phyloP scores from a whole-genome alignment of 2,329 filamentous ascomycete genomes.

The Geosmithia putterillii region DNA sequence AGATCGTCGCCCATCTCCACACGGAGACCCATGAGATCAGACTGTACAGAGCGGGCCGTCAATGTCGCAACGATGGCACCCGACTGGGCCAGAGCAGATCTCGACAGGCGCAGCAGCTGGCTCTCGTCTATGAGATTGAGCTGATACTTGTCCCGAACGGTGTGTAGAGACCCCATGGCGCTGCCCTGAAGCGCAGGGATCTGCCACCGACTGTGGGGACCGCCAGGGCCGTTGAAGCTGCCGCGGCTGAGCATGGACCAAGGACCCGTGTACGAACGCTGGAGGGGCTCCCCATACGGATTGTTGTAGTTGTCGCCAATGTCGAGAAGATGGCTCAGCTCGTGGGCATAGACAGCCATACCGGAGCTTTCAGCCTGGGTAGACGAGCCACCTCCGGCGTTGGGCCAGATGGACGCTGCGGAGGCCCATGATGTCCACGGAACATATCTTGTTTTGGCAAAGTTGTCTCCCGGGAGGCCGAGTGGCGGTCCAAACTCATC shows the following conservation, averaged over 20 bases:
- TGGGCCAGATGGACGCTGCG: conserved; percentile 38
- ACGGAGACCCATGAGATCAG: conserved; percentile 32
- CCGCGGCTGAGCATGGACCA: conserved; percentile 41
- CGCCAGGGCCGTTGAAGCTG: conserved; percentile 37
- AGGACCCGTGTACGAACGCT: conserved; percentile 35
- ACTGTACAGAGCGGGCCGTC: conserved; percentile 31
- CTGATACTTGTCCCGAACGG: conserved; percentile 38
- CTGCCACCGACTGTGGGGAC: conserved; percentile 39
- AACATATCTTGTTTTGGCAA: conserved; percentile 36
- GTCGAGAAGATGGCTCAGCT: conserved; percentile 35
- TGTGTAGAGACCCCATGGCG: conserved; percentile 37
- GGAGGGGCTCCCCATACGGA: conserved; percentile 29
- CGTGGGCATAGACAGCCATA: conserved; percentile 40
- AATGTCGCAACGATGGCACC: conserved; percentile 31
- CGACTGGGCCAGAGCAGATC: conserved; percentile 24
- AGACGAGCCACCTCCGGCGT: conserved; percentile 37
- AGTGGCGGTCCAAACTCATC: conserved; percentile 34
- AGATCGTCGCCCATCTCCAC: conserved; percentile 30
- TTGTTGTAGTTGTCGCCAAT: conserved; percentile 46
- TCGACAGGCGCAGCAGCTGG: conserved; percentile 30
- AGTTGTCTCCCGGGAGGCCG: conserved; percentile 24
- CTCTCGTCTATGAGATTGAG: conserved; percentile 32
- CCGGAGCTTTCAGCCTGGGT: conserved; percentile 41
- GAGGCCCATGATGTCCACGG: conserved; percentile 41
- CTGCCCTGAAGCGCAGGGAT: conserved; percentile 34